Conservation (phyloP, 179 eudicot genomes). For the Spergularia azorica region DNA sequence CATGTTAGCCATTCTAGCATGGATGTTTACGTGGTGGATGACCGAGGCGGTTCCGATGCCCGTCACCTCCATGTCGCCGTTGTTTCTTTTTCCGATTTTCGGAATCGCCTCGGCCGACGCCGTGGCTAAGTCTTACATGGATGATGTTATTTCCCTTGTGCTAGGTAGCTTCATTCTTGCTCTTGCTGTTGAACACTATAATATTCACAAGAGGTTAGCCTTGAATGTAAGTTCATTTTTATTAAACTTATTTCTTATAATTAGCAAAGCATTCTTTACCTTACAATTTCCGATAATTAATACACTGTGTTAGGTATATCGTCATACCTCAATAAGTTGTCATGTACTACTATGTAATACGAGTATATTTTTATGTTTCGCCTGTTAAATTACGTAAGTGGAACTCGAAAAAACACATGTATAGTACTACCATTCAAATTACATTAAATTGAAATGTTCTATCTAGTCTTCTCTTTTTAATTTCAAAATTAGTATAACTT, state of each 20-base stretch:
- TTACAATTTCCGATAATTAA: too few relatives aligned
- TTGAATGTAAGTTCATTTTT: conserved; percentile 58
- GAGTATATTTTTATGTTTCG: too few relatives aligned
- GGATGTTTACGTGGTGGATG: conserved; percentile 94
- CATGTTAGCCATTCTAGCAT: conserved; percentile 68
- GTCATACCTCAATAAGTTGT: too few relatives aligned
- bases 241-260: neutral
- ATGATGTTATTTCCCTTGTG: conserved; percentile 82
- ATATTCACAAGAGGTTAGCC: conserved; percentile 85
- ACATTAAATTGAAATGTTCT: too few relatives aligned
- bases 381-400: too few relatives aligned
- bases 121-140: conserved; percentile 76
- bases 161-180: conserved; percentile 94
- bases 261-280: too few relatives aligned
- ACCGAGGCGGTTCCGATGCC: conserved; percentile 99
- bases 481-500: too few relatives aligned
- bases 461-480: too few relatives aligned
- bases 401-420: too few relatives aligned
- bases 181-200: conserved; percentile 94
- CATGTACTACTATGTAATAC: too few relatives aligned
- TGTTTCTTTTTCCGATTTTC: conserved; percentile 77
- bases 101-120: conserved; percentile 71
- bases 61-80: conserved; percentile 84
- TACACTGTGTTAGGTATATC: too few relatives aligned
- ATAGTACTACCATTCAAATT: too few relatives aligned